phyloP scores from a whole-genome alignment of 2,329 filamentous ascomycete species.

The Aspergillus fijiensis region DNA sequence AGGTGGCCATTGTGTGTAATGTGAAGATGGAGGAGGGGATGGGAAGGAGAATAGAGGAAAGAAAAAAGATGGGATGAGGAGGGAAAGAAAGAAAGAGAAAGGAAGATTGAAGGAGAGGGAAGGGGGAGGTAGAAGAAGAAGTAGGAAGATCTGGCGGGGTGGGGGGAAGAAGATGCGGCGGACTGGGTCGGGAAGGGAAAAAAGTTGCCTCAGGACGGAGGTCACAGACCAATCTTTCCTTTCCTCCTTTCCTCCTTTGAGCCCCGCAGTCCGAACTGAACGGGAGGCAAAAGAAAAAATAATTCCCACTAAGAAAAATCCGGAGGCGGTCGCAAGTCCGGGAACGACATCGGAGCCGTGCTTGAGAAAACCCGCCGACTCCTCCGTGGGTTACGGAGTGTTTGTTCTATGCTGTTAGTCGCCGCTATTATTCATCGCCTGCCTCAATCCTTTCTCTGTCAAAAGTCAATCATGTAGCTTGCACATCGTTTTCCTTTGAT shows the following conservation, averaged over 20 bases:
- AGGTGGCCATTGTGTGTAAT: slow-evolving; percentile 47
- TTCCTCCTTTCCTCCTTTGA: neutral
- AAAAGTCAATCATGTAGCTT: slow-evolving; percentile 1
- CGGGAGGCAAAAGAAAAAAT: neutral
- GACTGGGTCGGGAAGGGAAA: slow-evolving; percentile 6
- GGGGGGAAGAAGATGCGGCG: slow-evolving; percentile 14
- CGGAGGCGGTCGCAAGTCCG: neutral
- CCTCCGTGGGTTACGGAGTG: neutral
- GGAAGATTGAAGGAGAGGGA: neutral
- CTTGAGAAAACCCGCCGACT: slow-evolving; percentile 7
- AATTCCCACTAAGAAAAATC: too few relatives aligned
- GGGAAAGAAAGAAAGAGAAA: slow-evolving; percentile 5
- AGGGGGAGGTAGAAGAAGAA: slow-evolving; percentile 4
- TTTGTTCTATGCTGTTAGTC: neutral
- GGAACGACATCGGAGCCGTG: slow-evolving; percentile 17
- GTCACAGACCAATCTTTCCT: neutral
- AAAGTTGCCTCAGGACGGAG: slow-evolving; percentile 16
- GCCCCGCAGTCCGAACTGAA: neutral
- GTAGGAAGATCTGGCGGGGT: neutral
- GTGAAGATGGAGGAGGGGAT: slow-evolving; percentile 13
- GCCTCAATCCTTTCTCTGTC: neutral
- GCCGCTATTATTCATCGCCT: slow-evolving; percentile 2
- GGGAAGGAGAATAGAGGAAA: slow-evolving; percentile 12
- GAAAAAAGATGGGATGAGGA: slow-evolving; percentile 10
- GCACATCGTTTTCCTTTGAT: neutral